These are phyloP conservation scores for Melanomma pulvis-pyrius DNA, from an alignment of 495 filamentous ascomycete species.

Conservation along the genomic window DNA sequence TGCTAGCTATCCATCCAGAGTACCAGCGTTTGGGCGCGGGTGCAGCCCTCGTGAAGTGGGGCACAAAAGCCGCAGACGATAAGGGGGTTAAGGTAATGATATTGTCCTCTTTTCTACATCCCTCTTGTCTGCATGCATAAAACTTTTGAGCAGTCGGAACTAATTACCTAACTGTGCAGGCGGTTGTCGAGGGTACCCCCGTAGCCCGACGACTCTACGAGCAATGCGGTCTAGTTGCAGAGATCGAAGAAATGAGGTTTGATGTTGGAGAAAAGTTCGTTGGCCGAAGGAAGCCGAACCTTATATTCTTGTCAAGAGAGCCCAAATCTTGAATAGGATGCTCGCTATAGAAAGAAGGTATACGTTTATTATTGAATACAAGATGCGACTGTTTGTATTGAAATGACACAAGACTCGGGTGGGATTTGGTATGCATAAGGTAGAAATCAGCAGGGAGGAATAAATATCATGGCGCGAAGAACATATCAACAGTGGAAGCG, in stretches of 20 bases:
- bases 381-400: too few species aligned
- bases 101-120: not conserved
- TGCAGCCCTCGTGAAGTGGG: slow-evolving; percentile 16
- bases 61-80: slow-evolving; percentile 9
- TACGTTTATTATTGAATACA: too few species aligned
- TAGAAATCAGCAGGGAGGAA: too few species aligned
- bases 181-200: slow-evolving; percentile 12
- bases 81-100: slow-evolving; percentile 6
- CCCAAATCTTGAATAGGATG: slow-evolving; percentile 1
- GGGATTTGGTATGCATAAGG: too few species aligned
- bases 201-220: slow-evolving; percentile 13
- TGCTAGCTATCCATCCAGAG: slow-evolving; percentile 17
- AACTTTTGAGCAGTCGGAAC: not conserved
- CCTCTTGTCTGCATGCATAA: not conserved
- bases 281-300: slow-evolving; percentile 2
- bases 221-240: not conserved
- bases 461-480: too few species aligned
- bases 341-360: too few species aligned
- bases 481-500: too few species aligned
- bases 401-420: too few species aligned
- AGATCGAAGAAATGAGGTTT: slow-evolving; percentile 23
- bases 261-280: slow-evolving; percentile 14
- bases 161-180: not conserved
- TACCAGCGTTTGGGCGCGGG: slow-evolving; percentile 22
- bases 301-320: slow-evolving; percentile 14